phyloP scores from a whole-genome alignment of 2,329 filamentous ascomycete species.

The Beauveria bassiana region DNA sequence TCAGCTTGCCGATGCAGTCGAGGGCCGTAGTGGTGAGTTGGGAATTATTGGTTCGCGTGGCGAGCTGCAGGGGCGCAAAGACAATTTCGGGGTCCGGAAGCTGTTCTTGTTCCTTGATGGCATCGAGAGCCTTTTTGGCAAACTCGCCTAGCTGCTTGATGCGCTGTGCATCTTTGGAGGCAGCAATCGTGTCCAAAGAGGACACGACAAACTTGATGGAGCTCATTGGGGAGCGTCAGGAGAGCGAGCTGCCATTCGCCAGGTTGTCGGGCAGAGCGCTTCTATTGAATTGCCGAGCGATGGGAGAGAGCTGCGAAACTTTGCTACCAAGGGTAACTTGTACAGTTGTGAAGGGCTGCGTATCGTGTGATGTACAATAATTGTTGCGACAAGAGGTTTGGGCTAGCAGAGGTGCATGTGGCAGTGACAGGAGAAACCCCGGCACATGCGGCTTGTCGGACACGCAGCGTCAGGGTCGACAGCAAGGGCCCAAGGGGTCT shows the following conservation, averaged over 20 bases:
- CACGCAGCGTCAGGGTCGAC: slow-evolving; percentile 7
- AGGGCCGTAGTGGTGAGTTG: slow-evolving; percentile 82
- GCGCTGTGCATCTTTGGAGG: slow-evolving; percentile 79
- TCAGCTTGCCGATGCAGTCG: slow-evolving; percentile 97
- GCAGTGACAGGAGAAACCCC: slow-evolving; percentile 13
- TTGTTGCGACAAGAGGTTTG: neutral
- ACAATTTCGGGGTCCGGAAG: slow-evolving; percentile 85
- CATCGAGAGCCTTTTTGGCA: slow-evolving; percentile 70
- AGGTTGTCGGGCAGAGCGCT: neutral
- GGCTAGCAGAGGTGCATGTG: slow-evolving; percentile 6
- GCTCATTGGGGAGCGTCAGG: slow-evolving; percentile 60
- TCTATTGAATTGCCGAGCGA: neutral
- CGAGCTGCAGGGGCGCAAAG: slow-evolving; percentile 83
- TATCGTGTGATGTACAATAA: neutral
- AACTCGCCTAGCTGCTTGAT: slow-evolving; percentile 78
- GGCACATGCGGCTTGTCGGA: slow-evolving; percentile 6
- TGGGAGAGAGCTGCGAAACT: neutral
- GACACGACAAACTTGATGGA: slow-evolving; percentile 94
- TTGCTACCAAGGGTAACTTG: neutral
- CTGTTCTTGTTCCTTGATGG: slow-evolving; percentile 78
- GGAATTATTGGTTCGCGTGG: slow-evolving; percentile 78
- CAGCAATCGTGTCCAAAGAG: slow-evolving; percentile 83
- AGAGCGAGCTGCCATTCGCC: slow-evolving; percentile 38
- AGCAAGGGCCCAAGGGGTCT: neutral
- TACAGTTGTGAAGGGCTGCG: neutral